Percentiles rank a stretch among this genome's conserved stretches.
These are phyloP conservation scores for Hirsutella thompsonii DNA, from an alignment of 2,329 filamentous ascomycete species.

Conservation along the genomic window DNA sequence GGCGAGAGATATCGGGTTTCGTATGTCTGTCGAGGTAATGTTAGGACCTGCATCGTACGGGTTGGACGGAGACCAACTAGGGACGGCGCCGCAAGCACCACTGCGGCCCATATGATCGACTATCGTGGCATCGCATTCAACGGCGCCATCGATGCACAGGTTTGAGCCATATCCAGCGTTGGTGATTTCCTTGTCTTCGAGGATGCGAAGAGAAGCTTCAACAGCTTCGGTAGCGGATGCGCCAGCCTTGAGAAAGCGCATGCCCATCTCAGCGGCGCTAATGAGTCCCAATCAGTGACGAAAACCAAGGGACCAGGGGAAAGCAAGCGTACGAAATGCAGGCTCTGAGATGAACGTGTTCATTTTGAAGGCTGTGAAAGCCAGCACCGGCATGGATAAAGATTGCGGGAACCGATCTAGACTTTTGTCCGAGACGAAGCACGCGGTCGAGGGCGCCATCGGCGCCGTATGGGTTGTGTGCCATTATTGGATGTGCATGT, in stretches of 20 bases:
- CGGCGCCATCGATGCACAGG: conserved; percentile 74
- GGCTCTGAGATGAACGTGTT: conserved; percentile 69
- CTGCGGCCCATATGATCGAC: conserved; percentile 86
- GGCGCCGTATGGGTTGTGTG: conserved; percentile 29
- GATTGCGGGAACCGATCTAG: conserved; percentile 50
- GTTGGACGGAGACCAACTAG: conserved; percentile 42
- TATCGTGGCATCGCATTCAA: conserved; percentile 90
- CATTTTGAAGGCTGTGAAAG: conserved; percentile 81
- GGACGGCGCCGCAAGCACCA: conserved; percentile 82
- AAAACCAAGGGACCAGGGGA: neutral
- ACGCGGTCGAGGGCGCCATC: conserved; percentile 30
- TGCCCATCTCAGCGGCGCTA: conserved; percentile 73
- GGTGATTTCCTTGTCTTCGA: conserved; percentile 92
- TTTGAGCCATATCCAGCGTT: conserved; percentile 97
- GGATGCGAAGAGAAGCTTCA: conserved; percentile 72
- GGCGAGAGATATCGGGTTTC: conserved; percentile 83
- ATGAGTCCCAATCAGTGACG: neutral
- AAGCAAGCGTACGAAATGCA: conserved; percentile 63
- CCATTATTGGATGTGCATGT: conserved; percentile 27
- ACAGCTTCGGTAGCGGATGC: conserved; percentile 77
- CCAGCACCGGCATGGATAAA: conserved; percentile 95
- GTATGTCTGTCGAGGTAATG: conserved; percentile 53
- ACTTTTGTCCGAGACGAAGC: conserved; percentile 19
- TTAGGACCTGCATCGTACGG: neutral
- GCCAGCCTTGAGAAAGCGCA: conserved; percentile 68